Evolutionary conservation across 2,329 filamentous ascomycete genomes (phyloP).

Genomic region (Fusarium mangiferae): DNA sequence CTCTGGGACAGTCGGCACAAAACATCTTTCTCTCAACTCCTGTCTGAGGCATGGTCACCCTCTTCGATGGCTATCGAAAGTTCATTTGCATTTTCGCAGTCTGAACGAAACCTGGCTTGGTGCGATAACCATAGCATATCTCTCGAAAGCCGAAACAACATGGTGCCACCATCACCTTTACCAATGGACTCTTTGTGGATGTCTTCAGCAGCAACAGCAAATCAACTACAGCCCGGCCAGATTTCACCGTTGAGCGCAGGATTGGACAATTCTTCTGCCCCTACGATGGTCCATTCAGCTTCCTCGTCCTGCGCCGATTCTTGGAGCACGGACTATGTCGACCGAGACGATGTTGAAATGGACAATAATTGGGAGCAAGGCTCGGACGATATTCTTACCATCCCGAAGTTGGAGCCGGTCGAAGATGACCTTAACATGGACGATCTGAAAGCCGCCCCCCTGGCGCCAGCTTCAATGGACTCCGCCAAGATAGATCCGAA

Average conservation of each 20-base stretch:
- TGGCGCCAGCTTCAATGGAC: constrained; percentile 35
- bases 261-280: constrained; percentile 56
- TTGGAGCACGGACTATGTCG: constrained; percentile 56
- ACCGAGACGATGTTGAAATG: constrained; percentile 52
- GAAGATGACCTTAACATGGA: constrained; percentile 67
- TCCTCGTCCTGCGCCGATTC: constrained; percentile 59
- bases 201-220: constrained; percentile 31
- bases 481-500: constrained; percentile 50
- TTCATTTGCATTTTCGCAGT: constrained; percentile 54
- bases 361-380: constrained; percentile 60
- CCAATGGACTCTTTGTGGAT: constrained; percentile 48
- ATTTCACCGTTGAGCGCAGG: constrained; percentile 65
- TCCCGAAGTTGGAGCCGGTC: constrained; percentile 66
- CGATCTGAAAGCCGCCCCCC: constrained; percentile 59
- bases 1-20: constrained; percentile 5
- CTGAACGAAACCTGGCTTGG: constrained; percentile 58
- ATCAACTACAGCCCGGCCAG: constrained; percentile 57
- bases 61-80: constrained; percentile 59
- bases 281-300: constrained; percentile 57
- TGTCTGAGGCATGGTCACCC: constrained; percentile 4
- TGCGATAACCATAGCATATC: constrained; percentile 57
- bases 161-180: constrained; percentile 48
- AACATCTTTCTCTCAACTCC: constrained; percentile 16
- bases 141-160: constrained; percentile 50
- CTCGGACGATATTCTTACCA: constrained; percentile 57